Conservation (phyloP, 805 yeast genomes). For the Kodamaea jinghongensis region DNA sequence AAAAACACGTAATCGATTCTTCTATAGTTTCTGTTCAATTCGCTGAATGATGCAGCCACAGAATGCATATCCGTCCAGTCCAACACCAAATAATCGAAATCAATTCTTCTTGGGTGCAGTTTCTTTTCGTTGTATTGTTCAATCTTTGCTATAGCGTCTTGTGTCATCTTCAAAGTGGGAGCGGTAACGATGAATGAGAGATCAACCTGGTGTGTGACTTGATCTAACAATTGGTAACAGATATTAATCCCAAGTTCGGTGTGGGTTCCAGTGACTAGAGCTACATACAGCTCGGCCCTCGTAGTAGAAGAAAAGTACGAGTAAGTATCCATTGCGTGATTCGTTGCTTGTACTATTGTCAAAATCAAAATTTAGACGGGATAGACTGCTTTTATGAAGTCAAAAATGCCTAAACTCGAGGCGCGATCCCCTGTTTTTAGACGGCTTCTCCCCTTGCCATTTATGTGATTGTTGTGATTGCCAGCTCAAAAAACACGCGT, state of each 20-base stretch:
- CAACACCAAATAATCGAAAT: constrained; percentile 81
- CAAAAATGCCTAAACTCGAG: too few relatives aligned
- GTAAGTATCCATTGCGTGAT: constrained; percentile 3
- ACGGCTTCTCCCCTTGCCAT: too few relatives aligned
- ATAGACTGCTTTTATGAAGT: too few relatives aligned
- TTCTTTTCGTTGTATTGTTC: constrained; percentile 35
- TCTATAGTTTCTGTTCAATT: constrained; percentile 58
- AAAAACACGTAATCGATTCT: constrained; percentile 76
- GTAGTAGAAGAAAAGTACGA: constrained; percentile 8
- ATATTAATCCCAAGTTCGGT: constrained; percentile 8
- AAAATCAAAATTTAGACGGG: too few relatives aligned
- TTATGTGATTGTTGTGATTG: too few relatives aligned
- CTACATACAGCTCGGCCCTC: constrained; percentile 7
- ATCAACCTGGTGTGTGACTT: constrained; percentile 5
- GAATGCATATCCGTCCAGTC: constrained; percentile 90
- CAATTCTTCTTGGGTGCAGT: constrained; percentile 54
- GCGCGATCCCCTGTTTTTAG: too few relatives aligned
- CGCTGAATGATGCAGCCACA: constrained; percentile 66
- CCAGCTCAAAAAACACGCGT: too few relatives aligned
- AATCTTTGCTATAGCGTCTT: constrained; percentile 56
- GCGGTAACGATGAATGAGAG: constrained; percentile 86
- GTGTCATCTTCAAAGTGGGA: constrained; percentile 79
- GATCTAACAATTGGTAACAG: constrained; percentile 8
- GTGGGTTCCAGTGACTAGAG: constrained; percentile 10
- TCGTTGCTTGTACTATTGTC: too few relatives aligned